These are phyloP conservation scores for Suhomyces panamericanus DNA, from an alignment of 1,139 yeast species.

Conservation along the genomic window DNA sequence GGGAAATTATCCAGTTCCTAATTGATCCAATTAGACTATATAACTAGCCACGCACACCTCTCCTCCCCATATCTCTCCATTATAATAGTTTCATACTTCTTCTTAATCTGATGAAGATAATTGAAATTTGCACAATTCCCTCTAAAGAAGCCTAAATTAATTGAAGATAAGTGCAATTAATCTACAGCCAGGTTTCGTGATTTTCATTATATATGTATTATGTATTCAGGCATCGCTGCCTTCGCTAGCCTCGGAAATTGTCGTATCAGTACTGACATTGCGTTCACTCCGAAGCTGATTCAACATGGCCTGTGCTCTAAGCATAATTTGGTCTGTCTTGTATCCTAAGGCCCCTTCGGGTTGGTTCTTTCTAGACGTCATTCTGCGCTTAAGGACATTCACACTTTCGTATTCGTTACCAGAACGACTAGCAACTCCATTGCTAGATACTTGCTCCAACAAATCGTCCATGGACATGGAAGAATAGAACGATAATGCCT, in stretches of 20 bases:
- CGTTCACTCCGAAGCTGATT: constrained; percentile 30
- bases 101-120: too few relatives aligned
- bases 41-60: too few relatives aligned
- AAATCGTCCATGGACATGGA: constrained; percentile 30
- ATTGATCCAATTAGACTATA: too few relatives aligned
- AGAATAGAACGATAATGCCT: constrained; percentile 40
- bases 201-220: neutral
- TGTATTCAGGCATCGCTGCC: constrained; percentile 1
- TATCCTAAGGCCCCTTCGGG: constrained; percentile 15
- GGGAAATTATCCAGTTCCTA: too few relatives aligned
- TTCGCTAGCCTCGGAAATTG: constrained; percentile 6
- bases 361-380: constrained; percentile 36
- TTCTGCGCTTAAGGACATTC: constrained; percentile 36
- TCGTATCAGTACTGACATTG: constrained; percentile 10
- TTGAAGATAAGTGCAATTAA: too few relatives aligned
- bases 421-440: neutral
- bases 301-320: constrained; percentile 47
- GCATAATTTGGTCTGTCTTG: constrained; percentile 31
- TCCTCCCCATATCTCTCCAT: too few relatives aligned
- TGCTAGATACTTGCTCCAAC: constrained; percentile 14
- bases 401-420: constrained; percentile 42
- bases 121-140: too few relatives aligned
- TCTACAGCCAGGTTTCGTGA: neutral
- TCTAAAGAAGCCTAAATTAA: too few relatives aligned
- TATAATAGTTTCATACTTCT: too few relatives aligned